Base-by-base conservation (phyloP, 805 yeast species). In the Saccharomycopsis sp. region DNA sequence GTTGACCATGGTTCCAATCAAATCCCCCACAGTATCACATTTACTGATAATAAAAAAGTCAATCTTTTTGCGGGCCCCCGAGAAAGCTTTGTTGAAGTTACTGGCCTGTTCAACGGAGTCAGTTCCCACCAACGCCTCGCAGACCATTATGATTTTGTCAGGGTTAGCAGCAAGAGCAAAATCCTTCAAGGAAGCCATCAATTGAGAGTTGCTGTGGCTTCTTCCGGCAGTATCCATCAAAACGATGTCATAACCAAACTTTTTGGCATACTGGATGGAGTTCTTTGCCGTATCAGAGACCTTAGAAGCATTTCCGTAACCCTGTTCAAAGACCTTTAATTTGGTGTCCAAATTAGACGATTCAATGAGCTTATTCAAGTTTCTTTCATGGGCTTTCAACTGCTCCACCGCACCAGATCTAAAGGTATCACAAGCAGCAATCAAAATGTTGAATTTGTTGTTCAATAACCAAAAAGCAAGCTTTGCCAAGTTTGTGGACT, bases 391-490 rank as follows among this genome's bases (percentile, higher is more conserved):
- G 1, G 91, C 97, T 64, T 94, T 83, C 61, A 92, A 76, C 73
- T 92, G 99, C 70, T 92, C 98, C n/a, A 92, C 97, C 0, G 99
- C 99, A 55, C 99, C 99, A 0, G 97, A 89, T 71, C 99, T 80
- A 74, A 92, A 92, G 0, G 99, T 94, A 73, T 92, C 99, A 73
- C 98, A 92, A 0, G 99, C 99, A 21, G 96, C 95, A 65, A 92
- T 87, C 55, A 92, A 76, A 1, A 92, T 96, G 63, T 81, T 83
- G 69, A 89, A 78, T 67, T 92, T 84, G 70, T 94, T 92, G 67
- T 94, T 97, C 57, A 92, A 73, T 55, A 92, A 77, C 99, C 99
- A 92, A 70, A 89, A 92, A 1, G 97, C 98, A 55, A 92, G 74
- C 71, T 92, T 92, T 24, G 98, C 94, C 61, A 92, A 75, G 67